These are phyloP conservation scores for Daucus carota DNA, from an alignment of 129 eudicot species.

Conservation along the genomic window DH1_v3.0 NC_030381.2:35946001-35946500, in stretches of 20 bases:
- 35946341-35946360: not conserved
- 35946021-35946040: too few species aligned
- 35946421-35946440: slow-evolving; percentile 31
- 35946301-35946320: not conserved
- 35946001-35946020: too few species aligned
- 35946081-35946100: not conserved
- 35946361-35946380: slow-evolving; percentile 39
- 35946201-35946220: not conserved
- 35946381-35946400: slow-evolving; percentile 18
- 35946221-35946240: too few species aligned
- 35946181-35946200: not conserved
- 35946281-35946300: too few species aligned
- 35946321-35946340: not conserved
- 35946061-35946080: too few species aligned
- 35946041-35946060: too few species aligned
- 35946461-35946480: slow-evolving; percentile 35
- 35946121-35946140: not conserved
- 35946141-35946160: not conserved
- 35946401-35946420: slow-evolving; percentile 7
- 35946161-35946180: not conserved
- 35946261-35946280: too few species aligned
- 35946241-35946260: too few species aligned
- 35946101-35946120: not conserved
- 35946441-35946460: slow-evolving; percentile 39
- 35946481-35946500: not conserved